A percentile compares a stretch with the other conserved stretches of the same genome.
phyloP scores from a whole-genome alignment of 305 asterid species.

The Salvia sclarea region DNA sequence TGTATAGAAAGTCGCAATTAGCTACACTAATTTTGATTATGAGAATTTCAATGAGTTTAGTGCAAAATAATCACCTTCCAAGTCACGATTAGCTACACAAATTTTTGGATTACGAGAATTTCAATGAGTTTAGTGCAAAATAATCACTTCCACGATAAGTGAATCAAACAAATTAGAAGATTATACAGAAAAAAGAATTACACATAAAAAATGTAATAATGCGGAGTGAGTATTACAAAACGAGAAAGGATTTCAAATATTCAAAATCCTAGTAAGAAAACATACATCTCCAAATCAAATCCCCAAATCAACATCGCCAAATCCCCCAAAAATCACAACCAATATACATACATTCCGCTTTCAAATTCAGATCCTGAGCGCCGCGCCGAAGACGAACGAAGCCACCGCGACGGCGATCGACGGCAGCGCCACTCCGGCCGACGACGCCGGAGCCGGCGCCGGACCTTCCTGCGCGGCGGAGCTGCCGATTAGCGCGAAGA shows the following conservation, averaged over 20 bases:
- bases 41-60: neutral
- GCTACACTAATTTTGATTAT: neutral
- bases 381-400: constrained; percentile 44
- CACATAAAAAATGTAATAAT: constrained; percentile 21
- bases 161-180: neutral
- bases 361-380: constrained; percentile 45
- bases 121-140: neutral
- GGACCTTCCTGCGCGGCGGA: constrained; percentile 48
- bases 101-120: neutral
- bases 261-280: neutral
- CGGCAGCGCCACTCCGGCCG: constrained; percentile 43
- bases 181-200: neutral
- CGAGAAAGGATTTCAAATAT: constrained; percentile 8
- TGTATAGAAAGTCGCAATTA: neutral
- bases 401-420: constrained; percentile 43
- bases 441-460: constrained; percentile 48
- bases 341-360: constrained; percentile 28
- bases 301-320: constrained; percentile 25
- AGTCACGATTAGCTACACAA: neutral
- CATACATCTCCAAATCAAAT: neutral
- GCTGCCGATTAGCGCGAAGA: constrained; percentile 42
- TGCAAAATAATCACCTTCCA: no score
- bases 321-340: constrained; percentile 10
- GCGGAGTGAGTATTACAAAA: neutral
- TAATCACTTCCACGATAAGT: constrained; percentile 31